phyloP scores from a whole-genome alignment of 345 rosid genomes.

The Toxicodendron radicans region DNA sequence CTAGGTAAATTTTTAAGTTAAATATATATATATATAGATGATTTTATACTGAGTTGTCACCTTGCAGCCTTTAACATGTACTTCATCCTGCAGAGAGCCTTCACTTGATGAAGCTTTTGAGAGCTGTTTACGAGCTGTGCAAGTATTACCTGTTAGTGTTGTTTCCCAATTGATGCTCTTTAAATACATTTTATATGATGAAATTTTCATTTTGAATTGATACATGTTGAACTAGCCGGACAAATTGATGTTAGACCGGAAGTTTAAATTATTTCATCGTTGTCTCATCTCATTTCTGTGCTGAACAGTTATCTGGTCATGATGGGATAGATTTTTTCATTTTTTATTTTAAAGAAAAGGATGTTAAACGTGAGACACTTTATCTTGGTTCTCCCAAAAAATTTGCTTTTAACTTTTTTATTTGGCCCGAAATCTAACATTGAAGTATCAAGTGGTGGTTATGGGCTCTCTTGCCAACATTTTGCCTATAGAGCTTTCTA shows the following conservation, averaged over 20 bases:
- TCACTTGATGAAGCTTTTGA: conserved; percentile 77
- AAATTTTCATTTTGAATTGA: conserved; percentile 17
- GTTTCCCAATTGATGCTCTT: conserved; percentile 13
- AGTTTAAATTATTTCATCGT: neutral
- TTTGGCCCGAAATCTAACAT: neutral
- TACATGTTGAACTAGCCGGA: neutral
- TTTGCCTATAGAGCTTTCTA: neutral
- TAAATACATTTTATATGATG: neutral
- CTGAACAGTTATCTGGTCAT: conserved; percentile 8
- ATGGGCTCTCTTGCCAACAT: neutral
- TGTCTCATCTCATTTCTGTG: conserved; percentile 12
- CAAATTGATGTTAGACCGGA: neutral
- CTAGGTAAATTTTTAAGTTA: conserved; percentile 46
- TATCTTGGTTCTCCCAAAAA: neutral
- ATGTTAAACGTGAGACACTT: neutral
- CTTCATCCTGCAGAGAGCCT: conserved; percentile 51
- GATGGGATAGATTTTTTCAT: neutral
- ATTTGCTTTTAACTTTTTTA: neutral
- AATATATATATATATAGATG: conserved; percentile 13
- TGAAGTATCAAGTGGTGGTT: conserved; percentile 5
- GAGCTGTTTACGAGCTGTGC: conserved; percentile 88
- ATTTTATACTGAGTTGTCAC: conserved; percentile 1
- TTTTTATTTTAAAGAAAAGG: neutral
- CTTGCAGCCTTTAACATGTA: conserved; percentile 9
- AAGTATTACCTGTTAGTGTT: conserved; percentile 75